Conservation (phyloP, 176 grass and related monocot species). For the Olyra latifolia region DNA sequence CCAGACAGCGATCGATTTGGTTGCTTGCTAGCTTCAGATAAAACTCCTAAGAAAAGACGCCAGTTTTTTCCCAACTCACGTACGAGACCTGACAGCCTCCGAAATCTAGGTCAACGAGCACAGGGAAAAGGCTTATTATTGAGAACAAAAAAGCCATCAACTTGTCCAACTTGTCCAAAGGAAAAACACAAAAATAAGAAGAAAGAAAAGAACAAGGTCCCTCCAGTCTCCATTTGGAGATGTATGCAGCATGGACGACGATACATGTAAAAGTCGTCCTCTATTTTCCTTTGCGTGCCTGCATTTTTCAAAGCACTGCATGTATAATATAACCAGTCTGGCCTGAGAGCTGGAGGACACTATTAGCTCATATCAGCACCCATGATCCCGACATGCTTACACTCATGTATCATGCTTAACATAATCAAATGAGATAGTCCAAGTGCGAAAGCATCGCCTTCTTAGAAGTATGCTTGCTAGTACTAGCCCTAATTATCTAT, state of each 20-base stretch:
- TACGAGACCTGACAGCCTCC: slow-evolving; percentile 33
- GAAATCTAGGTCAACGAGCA: slow-evolving; percentile 38
- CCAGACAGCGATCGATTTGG: slow-evolving; percentile 24
- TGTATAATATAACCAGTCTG: background rate
- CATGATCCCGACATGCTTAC: slow-evolving; percentile 1
- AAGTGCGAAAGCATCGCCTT: slow-evolving; percentile 36
- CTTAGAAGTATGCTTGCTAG: background rate
- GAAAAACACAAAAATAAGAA: background rate
- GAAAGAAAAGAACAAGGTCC: slow-evolving; percentile 4
- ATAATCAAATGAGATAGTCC: background rate
- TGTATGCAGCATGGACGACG: background rate
- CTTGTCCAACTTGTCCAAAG: slow-evolving; percentile 11
- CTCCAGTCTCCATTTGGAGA: slow-evolving; percentile 24
- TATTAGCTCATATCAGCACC: background rate
- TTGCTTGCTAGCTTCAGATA: slow-evolving; percentile 32
- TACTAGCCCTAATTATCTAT: background rate
- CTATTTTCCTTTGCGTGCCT: background rate
- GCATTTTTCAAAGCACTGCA: slow-evolving; percentile 1
- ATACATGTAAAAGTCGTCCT: background rate
- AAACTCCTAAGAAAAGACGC: background rate
- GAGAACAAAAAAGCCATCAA: background rate
- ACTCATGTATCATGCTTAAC: background rate
- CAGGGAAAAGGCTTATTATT: slow-evolving; percentile 18
- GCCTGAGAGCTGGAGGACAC: background rate
- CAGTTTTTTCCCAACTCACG: slow-evolving; percentile 31